These are phyloP conservation scores for Babesia sp. DNA, from an alignment of 169 alveolate genomes.

Conservation along the genomic window DNA sequence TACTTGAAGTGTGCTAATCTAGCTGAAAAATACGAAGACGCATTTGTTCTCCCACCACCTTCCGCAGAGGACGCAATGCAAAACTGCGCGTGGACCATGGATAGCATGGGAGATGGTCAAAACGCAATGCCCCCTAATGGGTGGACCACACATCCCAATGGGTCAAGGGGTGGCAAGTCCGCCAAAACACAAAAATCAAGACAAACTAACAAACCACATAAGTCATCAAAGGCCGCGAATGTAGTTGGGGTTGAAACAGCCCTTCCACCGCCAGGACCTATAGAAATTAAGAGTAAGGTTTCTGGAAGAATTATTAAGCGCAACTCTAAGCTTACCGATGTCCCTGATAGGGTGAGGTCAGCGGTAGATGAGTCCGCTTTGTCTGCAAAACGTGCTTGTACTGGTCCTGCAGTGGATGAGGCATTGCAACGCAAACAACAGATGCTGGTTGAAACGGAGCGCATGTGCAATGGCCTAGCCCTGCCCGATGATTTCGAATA, in stretches of 20 bases:
- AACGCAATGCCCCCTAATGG: neutral
- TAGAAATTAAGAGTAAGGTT: constrained; percentile 55
- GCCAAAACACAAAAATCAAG: neutral
- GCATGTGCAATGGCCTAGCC: constrained; percentile 40
- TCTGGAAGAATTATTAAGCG: constrained; percentile 53
- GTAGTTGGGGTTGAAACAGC: neutral
- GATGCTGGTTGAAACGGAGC: constrained; percentile 31
- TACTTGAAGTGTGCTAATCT: neutral
- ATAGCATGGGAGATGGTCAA: neutral
- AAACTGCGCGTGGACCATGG: neutral
- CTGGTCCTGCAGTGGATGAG: constrained; percentile 6
- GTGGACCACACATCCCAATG: neutral
- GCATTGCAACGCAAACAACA: constrained; percentile 10
- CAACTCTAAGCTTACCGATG: constrained; percentile 27
- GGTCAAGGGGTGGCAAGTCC: neutral
- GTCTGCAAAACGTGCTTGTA: neutral
- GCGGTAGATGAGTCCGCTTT: neutral
- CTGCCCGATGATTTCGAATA: constrained; percentile 63
- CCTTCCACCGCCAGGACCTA: neutral
- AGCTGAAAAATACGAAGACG: neutral
- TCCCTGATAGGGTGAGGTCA: neutral
- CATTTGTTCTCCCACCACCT: neutral
- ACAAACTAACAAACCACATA: neutral
- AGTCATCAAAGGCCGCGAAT: neutral
- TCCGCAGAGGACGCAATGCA: neutral